Percentiles rank a stretch among this genome's conserved stretches.
Conservation (phyloP, 139 green algal genomes). For the Pseudopediastrum boryanum region DNA sequence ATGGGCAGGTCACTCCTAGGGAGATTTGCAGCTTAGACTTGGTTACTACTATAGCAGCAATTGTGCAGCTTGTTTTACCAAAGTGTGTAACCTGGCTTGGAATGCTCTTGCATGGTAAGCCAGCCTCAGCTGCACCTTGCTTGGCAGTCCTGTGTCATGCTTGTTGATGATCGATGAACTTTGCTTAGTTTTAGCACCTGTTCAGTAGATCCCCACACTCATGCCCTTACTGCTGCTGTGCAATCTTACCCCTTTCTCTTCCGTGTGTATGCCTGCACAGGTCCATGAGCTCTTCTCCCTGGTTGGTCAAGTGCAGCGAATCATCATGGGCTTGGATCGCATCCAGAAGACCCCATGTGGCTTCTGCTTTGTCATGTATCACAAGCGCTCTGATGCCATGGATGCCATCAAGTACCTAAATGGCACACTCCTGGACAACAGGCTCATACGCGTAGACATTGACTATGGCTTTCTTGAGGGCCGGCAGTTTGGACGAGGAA, state of each 20-base stretch:
- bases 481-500: constrained; percentile 92
- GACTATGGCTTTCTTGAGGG: constrained; percentile 99
- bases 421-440: constrained; percentile 92
- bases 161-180: too few species aligned
- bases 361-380: constrained; percentile 97
- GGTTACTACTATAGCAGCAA: too few species aligned
- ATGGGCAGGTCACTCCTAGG: too few species aligned
- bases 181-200: too few species aligned
- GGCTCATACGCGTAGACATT: constrained; percentile 93
- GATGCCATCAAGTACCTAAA: constrained; percentile 88
- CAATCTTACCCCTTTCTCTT: background rate
- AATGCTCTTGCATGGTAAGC: too few species aligned
- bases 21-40: too few species aligned
- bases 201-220: background rate
- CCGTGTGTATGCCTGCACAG: background rate
- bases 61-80: too few species aligned
- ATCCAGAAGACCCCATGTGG: constrained; percentile 92
- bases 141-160: too few species aligned
- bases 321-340: constrained; percentile 98
- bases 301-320: constrained; percentile 82
- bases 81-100: too few species aligned
- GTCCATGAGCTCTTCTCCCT: constrained; percentile 69
- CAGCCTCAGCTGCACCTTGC: too few species aligned
- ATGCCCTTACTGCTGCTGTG: too few species aligned
- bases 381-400: constrained; percentile 82